Evolutionary conservation across 1,139 yeast species (phyloP), one percentile per base, ranked within the genome.

Genomic region (Yarrowia galli): DNA sequence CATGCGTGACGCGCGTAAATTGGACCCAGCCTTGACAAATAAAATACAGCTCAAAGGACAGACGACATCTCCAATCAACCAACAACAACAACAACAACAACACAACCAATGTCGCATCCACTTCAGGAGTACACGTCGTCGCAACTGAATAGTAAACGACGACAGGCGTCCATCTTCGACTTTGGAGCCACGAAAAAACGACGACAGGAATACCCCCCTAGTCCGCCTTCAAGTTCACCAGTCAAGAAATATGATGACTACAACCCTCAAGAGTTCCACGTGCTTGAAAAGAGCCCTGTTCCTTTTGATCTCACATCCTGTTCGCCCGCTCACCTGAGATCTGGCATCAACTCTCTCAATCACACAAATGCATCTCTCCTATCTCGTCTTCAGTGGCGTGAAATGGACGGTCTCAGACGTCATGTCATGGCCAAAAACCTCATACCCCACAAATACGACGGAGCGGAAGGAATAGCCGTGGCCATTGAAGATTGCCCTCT

Each of bases 1-100:
- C 51, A 58, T 58, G 51, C 64, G 42, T 8, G 64, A 58, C 64
- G 64, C 64, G 64, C n/a, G 51, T 58, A 23, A 58, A 58, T 43
- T 58, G 23, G 48, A n/a, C 10, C n/a, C 38, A 25, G 51, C 64
- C 51, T 43, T 12, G 23, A 20, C 10, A 58, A 28, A 12, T 42
- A 16, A 15, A 42, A 18, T 48, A n/a, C 25, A 9, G 8, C 32
- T 13, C 8, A 6, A 12, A 20, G 10, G 28, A 43, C 48, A 43
- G 32, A 22, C 60, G 2, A 36, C 60, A 23, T 20, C 16, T n/a
- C 18, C 51, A 20, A 10, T 28, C 32, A 1, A 28, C 32, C 32
- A 28, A 28, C 38, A 18, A 45, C 8, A n/a, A 9, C 22, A 48
- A 18, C 10, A 18, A 25, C 53, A 22, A 28, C 36, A 28, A 18